Evolutionary conservation across 768 basidiomycete species (phyloP).

Genomic region (Lactarius akahatsu): DNA sequence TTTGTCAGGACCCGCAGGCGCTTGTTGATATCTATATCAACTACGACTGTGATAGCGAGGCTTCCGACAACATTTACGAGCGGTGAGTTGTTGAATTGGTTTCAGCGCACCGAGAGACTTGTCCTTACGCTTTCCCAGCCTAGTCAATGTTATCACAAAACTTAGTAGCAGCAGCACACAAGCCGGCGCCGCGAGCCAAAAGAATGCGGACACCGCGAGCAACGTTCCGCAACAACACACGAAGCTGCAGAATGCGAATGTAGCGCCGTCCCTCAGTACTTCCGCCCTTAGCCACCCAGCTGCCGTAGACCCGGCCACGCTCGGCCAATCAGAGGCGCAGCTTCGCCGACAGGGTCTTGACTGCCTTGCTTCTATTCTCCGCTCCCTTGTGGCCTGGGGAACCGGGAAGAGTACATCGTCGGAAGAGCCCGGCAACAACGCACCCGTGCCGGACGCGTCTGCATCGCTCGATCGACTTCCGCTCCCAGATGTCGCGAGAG

Average conservation of each 20-base stretch:
- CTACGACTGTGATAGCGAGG: conserved; percentile 96
- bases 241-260: conserved; percentile 43
- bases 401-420: conserved; percentile 49
- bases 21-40: conserved; percentile 98
- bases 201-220: conserved; percentile 56
- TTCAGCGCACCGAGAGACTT: conserved; percentile 2
- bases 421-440: conserved; percentile 37
- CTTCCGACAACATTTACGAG: conserved; percentile 96
- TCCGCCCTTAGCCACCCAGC: conserved; percentile 64
- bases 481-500: conserved; percentile 53
- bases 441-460: conserved; percentile 53
- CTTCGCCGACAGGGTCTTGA: conserved; percentile 92
- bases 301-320: conserved; percentile 61
- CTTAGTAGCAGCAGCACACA: conserved; percentile 66
- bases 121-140: conserved; percentile 40
- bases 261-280: conserved; percentile 66
- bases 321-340: conserved; percentile 78
- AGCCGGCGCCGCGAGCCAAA: conserved; percentile 43
- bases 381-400: conserved; percentile 91
- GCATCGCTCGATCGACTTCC: conserved; percentile 52
- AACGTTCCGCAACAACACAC: conserved; percentile 56
- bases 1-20: conserved; percentile 96
- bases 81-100: conserved; percentile 52
- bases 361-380: conserved; percentile 83
- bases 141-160: conserved; percentile 96